These are phyloP conservation scores for Beauveria varroae DNA, from an alignment of 2,329 filamentous ascomycete genomes.

Conservation along the genomic window DNA sequence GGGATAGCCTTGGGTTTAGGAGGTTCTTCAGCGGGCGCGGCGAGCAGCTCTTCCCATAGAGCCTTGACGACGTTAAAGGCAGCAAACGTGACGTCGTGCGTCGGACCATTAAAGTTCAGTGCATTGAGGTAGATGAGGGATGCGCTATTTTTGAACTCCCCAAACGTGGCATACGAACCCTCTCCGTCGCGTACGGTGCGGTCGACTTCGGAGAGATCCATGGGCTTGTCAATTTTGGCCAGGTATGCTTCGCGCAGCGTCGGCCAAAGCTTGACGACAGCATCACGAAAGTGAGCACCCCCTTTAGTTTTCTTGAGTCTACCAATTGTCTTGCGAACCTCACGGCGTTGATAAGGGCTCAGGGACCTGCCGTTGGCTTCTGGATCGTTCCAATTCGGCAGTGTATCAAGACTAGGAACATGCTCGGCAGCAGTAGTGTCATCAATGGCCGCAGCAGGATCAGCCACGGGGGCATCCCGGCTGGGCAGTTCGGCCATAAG, in stretches of 20 bases:
- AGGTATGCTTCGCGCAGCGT: conserved; percentile 67
- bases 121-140: conserved; percentile 74
- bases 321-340: conserved; percentile 58
- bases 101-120: conserved; percentile 70
- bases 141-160: conserved; percentile 67
- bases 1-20: conserved; percentile 46
- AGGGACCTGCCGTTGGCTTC: conserved; percentile 42
- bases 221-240: conserved; percentile 63
- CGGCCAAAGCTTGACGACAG: conserved; percentile 71
- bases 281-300: conserved; percentile 65
- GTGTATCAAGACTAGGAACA: conserved; percentile 19
- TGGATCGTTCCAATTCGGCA: conserved; percentile 34
- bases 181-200: conserved; percentile 62
- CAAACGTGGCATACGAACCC: conserved; percentile 55
- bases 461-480: conserved; percentile 8
- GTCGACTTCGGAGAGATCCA: conserved; percentile 81
- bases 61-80: conserved; percentile 49
- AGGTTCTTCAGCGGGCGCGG: conserved; percentile 45
- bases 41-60: conserved; percentile 39
- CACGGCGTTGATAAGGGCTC: conserved; percentile 51
- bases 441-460: conserved; percentile 17
- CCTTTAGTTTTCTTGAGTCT: conserved; percentile 82
- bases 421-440: conserved; percentile 10
- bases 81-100: conserved; percentile 62
- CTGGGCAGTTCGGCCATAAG: not conserved